These are phyloP conservation scores for Rhizopogon vulgaris DNA, from an alignment of 768 basidiomycete species.

Conservation along the genomic window DNA sequence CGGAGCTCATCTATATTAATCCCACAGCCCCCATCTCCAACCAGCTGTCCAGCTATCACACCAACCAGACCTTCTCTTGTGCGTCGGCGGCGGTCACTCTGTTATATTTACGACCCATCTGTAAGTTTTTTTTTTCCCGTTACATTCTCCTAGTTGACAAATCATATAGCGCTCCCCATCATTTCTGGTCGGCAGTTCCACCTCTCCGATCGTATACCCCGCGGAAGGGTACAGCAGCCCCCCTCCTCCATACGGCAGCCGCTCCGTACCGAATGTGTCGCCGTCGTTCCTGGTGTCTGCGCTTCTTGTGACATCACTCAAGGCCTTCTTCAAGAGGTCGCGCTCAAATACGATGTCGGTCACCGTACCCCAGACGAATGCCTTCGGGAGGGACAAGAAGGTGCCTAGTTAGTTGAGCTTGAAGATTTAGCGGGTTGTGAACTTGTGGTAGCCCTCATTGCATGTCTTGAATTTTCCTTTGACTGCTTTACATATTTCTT, in stretches of 20 bases:
- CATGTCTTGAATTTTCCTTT: background rate
- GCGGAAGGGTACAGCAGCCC: slow-evolving; percentile 24
- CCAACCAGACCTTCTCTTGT: background rate
- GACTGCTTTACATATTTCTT: background rate
- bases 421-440: slow-evolving; percentile 17
- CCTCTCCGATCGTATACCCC: slow-evolving; percentile 24
- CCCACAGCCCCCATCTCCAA: background rate
- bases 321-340: slow-evolving; percentile 22
- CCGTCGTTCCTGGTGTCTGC: slow-evolving; percentile 8
- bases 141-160: slow-evolving; percentile 1
- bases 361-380: slow-evolving; percentile 4
- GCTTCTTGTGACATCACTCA: slow-evolving; percentile 15
- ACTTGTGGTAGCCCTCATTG: background rate
- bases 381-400: slow-evolving; percentile 18
- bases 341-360: slow-evolving; percentile 15
- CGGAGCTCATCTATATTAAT: background rate
- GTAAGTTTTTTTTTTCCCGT: background rate
- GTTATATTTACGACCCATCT: slow-evolving; percentile 23
- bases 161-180: slow-evolving; percentile 19
- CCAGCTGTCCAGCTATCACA: background rate
- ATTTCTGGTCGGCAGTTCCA: slow-evolving; percentile 26
- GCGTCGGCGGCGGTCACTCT: slow-evolving; percentile 4
- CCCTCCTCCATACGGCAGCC: slow-evolving; percentile 10
- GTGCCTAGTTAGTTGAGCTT: slow-evolving; percentile 18
- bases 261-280: slow-evolving; percentile 14